Evolutionary conservation across 2,329 filamentous ascomycete species (phyloP), one percentile per base, ranked within the genome.

Genomic region (Aureobasidium sp.): DNA sequence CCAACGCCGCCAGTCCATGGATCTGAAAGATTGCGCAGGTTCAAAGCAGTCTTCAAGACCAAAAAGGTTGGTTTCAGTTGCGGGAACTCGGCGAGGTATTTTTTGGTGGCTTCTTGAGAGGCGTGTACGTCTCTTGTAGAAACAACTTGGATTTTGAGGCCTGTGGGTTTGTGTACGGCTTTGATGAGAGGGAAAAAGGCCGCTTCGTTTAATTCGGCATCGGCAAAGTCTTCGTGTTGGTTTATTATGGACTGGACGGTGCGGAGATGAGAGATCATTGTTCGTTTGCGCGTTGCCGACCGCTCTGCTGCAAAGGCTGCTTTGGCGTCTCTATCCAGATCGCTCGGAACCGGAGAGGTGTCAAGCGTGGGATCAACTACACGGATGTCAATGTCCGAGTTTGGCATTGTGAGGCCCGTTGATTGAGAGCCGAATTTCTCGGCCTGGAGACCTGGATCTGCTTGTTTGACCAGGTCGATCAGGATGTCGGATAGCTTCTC

Each of bases 301-400:
- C 4, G 22, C 14, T 39, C 14, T 17, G 20, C 31, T 15, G 34
- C n/a, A 20, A 12, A 53, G n/a, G 55, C 37, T 14, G 20, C 14
- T 39, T 25, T 60, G 15, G 27, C 45, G 2, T 29, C 36, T 15
- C 36, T 57, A 12, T 57, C 41, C 9, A 34, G 11, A 34, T 34
- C 31, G 12, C 8, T 12, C 9, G 31, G 31, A 9, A 11, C 31
- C 3, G 20, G 14, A 22, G 20, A 1, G 3, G 34, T 5, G 5
- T n/a, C 27, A 15, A 11, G 7, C 7, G 15, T 17, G 7, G 45
- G 9, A 12, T 51, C 57, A 3, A 2, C 61, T 20, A 73, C 66
- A n/a, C 77, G 71, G 75, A 80, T 64, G 67, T 86, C 81, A 14
- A 87, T 73, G 69, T 82, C 81, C 7, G 84, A 87, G 44, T 76